Conservation (phyloP, 78 protist genomes). For the Isochrysis galbana region DNA sequence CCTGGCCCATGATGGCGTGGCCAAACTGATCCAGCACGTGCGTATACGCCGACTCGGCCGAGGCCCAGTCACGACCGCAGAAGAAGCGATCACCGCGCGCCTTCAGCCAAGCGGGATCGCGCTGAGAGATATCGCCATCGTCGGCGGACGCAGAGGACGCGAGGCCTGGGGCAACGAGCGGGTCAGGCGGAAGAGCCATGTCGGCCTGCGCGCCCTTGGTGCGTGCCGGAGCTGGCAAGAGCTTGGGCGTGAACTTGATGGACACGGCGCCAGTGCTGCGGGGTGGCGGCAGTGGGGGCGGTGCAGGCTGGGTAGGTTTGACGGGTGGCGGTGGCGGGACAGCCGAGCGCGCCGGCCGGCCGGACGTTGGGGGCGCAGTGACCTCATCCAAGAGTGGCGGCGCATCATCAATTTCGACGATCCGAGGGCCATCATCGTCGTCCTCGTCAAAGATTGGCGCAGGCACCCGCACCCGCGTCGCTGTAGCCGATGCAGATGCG, state of each 20-base stretch:
- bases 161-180: background rate
- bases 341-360: background rate
- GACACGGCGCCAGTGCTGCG: background rate
- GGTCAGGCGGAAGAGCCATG: background rate
- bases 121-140: conserved; percentile 3
- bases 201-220: background rate
- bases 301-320: background rate
- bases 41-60: background rate
- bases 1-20: background rate
- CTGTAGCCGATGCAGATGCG: no score
- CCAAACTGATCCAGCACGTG: background rate
- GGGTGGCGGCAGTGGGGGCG: background rate
- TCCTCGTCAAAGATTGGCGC: background rate
- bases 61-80: background rate
- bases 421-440: background rate
- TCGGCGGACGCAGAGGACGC: no score
- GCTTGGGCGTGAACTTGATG: background rate
- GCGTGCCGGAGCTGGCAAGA: conserved; percentile 1
- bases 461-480: no score
- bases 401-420: background rate
- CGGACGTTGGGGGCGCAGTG: background rate
- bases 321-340: no score
- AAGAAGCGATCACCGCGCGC: background rate
- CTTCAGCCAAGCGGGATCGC: conserved; percentile 31
- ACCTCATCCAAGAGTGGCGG: background rate